Evolutionary conservation across 169 alveolate species (phyloP).

Genomic region (Plasmodium reichenowi): DNA sequence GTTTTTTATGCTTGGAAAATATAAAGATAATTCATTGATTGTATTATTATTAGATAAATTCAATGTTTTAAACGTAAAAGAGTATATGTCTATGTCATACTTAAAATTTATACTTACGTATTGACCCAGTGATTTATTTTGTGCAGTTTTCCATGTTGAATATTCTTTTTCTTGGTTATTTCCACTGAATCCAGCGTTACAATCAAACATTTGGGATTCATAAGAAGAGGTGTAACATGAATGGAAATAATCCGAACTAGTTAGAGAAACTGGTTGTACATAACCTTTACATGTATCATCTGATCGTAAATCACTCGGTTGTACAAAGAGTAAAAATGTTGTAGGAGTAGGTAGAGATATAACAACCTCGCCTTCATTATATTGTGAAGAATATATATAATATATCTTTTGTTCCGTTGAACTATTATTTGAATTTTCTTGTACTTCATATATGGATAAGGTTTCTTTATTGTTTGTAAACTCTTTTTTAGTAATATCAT

Average conservation of each 20-base stretch:
- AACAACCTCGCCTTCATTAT: slow-evolving; percentile 58
- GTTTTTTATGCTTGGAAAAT: slow-evolving; percentile 64
- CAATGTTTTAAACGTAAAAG: slow-evolving; percentile 81
- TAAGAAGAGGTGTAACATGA: slow-evolving; percentile 80
- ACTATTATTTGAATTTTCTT: slow-evolving; percentile 50
- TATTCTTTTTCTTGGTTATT: slow-evolving; percentile 82
- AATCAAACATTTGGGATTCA: slow-evolving; percentile 80
- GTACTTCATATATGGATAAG: slow-evolving; percentile 69
- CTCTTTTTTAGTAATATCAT: slow-evolving; percentile 23
- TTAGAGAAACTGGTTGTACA: slow-evolving; percentile 70
- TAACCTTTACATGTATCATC: slow-evolving; percentile 75
- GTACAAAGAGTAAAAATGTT: slow-evolving; percentile 78
- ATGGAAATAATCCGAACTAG: slow-evolving; percentile 52
- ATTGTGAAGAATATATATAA: slow-evolving; percentile 62
- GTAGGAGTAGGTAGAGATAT: slow-evolving; percentile 64
- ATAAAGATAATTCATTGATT: slow-evolving; percentile 82
- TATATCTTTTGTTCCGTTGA: slow-evolving; percentile 69
- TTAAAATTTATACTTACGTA: slow-evolving; percentile 80
- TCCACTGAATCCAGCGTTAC: slow-evolving; percentile 84
- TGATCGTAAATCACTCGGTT: slow-evolving; percentile 76
- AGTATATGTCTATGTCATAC: slow-evolving; percentile 81
- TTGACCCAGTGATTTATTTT: slow-evolving; percentile 82
- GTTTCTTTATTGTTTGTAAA: slow-evolving; percentile 39
- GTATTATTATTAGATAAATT: slow-evolving; percentile 73
- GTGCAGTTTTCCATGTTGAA: slow-evolving; percentile 82